Evolutionary conservation across 768 basidiomycete genomes (phyloP), one percentile per base, ranked within the genome.

Genomic region (Phlegmacium glaucopus): DNA sequence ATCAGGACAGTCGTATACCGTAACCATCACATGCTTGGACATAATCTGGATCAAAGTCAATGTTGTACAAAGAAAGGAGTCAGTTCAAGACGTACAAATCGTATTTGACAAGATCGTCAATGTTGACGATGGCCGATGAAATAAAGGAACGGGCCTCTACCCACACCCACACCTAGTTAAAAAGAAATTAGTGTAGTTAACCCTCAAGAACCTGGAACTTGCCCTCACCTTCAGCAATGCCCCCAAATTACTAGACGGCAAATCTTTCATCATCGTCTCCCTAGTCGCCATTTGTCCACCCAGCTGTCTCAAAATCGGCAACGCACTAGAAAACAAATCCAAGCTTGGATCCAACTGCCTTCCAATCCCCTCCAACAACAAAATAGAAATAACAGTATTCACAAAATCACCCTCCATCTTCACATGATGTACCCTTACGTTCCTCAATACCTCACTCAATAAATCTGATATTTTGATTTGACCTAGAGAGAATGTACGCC

Each of bases 331-430:
- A 76, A 99, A 97, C 49, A 99, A 65, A 69, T 99, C 96, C 66
- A 98, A 69, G 10, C 77, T 75, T 1, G 96, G 94, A 67, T 99
- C 94, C 53, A 99, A 64, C 69, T 88, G 93, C 49, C 95, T 72
- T 16, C 96, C 96, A 55, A 99, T 97, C 1, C 96, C 96, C 67
- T 99, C 96, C 45, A 99, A 71, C 34, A 99, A 65, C 45, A 99
- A 68, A 47, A 97, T 92, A 9, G 90, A 90, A 49, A 99, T 87
- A 50, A 99, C 93, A 0, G 96, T 98, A 67, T 99, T 99, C 61
- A 98, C 85, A 62, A 99, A 99, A 65, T 98, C 96, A 11, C 87
- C 93, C 69, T 99, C 95, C 85, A 99, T 90, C 73, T 92, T 97
- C 53, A 98, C 96, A 61, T 96, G 95, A 65, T 97, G 94, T 54